Evolutionary conservation across 352 stramenopile species (phyloP), one percentile per base, ranked within the genome.

Genomic region (Pythium aphanidermatum): DNA sequence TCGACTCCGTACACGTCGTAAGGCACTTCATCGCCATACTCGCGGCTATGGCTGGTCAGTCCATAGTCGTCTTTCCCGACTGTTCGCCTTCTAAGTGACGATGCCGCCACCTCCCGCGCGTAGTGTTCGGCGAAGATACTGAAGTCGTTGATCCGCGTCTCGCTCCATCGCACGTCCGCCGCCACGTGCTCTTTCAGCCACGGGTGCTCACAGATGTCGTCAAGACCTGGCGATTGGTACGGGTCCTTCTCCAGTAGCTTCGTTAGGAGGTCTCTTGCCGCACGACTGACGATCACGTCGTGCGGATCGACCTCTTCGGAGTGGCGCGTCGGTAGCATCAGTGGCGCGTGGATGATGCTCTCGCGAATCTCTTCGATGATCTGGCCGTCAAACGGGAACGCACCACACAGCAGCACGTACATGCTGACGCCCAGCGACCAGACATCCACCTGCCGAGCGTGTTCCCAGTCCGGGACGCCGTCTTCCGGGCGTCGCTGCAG

Each of bases 391-490:
- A 87, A 90, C 1, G 78, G 78, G 39, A 81, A 86, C 12, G 55
- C 55, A 2, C 63, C 71, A 26, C 68, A 88, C 2, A 91, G 53
- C 49, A 91, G 60, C 36, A 82, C 58, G 40, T 78, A 87, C 46
- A 88, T 71, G 5, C 73, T 86, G 20, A 92, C 68, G 3, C 81
- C 81, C 6, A 92, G 60, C 2, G 77, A 74, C 71, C 72, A 92
- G 8, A 79, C 42, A 49, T 92, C 81, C 7, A 90, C 30, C 34
- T 90, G 81, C 28, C 71, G 65, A 0, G 74, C 81, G 14, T 86
- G 68, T 21, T 38, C 43, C 77, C 77, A 90, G 39, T 54, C 72
- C 11, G 24, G 42, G 40, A 83, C 51, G 8, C 67, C 28, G 14
- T 57, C 49, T 5, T 59, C 38, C 20, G 63, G 31, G 2, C 38